Conservation (phyloP, 345 rosid species). For the Eutrema heterophyllum region DNA sequence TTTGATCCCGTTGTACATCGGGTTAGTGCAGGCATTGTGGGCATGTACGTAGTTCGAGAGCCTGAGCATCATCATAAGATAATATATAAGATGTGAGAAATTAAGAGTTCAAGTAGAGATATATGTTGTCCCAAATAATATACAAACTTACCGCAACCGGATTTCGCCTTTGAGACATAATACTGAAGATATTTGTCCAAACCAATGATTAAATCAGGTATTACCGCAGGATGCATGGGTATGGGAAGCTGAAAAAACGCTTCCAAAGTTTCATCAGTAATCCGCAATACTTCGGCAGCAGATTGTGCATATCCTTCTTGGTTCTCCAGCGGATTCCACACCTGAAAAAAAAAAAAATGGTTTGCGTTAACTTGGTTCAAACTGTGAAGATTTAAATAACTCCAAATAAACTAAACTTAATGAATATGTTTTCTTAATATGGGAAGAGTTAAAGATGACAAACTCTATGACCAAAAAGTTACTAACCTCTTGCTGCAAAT, state of each 20-base stretch:
- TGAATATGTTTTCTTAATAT: neutral
- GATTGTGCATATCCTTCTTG: conserved; percentile 82
- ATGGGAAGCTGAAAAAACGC: conserved; percentile 94
- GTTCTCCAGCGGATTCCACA: conserved; percentile 60
- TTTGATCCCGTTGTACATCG: conserved; percentile 76
- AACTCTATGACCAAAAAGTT: neutral
- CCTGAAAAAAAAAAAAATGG: conserved; percentile 34
- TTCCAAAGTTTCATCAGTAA: conserved; percentile 79
- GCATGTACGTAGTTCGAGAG: conserved; percentile 65
- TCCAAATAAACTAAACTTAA: neutral
- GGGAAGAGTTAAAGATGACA: no score
- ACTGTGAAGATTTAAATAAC: neutral
- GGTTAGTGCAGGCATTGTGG: conserved; percentile 92
- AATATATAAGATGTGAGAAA: conserved; percentile 20
- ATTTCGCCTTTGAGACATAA: conserved; percentile 77
- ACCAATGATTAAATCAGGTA: conserved; percentile 84
- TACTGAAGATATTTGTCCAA: conserved; percentile 86
- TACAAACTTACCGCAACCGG: conserved; percentile 77
- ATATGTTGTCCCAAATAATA: neutral
- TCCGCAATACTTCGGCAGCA: conserved; percentile 70
- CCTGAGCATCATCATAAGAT: conserved; percentile 44
- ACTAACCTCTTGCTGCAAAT: conserved; percentile 87
- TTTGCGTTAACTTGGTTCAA: conserved; percentile 8
- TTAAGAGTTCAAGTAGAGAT: conserved; percentile 5
- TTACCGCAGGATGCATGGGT: conserved; percentile 85